Percentiles rank a stretch among this genome's conserved stretches.
Conservation (phyloP, 2,329 filamentous ascomycete genomes). For the Arthroderma sp. region DNA sequence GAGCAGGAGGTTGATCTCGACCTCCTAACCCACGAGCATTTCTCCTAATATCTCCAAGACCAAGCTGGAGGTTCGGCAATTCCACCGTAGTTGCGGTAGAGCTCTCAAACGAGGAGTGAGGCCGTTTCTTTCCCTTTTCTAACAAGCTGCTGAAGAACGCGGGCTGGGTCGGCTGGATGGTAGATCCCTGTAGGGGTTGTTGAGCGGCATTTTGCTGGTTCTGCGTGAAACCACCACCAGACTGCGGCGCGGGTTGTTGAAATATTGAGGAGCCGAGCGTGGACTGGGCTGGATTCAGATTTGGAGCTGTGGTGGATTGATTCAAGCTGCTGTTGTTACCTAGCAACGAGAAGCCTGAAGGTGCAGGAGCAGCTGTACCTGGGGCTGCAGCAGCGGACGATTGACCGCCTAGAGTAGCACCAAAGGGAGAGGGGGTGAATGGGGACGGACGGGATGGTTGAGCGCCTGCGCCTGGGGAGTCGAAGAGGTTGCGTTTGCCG, state of each 20-base stretch:
- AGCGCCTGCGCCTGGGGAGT: conserved; percentile 6
- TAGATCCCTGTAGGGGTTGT: conserved; percentile 12
- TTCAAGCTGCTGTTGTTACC: conserved; percentile 11
- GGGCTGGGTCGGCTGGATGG: conserved; percentile 32
- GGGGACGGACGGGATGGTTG: conserved; percentile 5
- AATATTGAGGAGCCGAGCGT: conserved; percentile 15
- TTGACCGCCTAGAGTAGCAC: background rate
- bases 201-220: conserved; percentile 13
- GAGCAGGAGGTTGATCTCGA: conserved; percentile 38
- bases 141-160: conserved; percentile 53
- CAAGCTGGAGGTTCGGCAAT: conserved; percentile 77
- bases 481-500: conserved; percentile 9
- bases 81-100: conserved; percentile 47
- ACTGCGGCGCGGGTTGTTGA: conserved; percentile 15
- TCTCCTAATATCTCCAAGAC: conserved; percentile 70
- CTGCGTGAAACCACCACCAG: conserved; percentile 2
- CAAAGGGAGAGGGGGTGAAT: conserved; percentile 2
- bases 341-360: conserved; percentile 19
- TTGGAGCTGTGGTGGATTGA: conserved; percentile 8
- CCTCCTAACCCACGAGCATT: conserved; percentile 67
- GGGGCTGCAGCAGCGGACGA: background rate
- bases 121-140: conserved; percentile 53
- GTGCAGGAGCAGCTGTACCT: conserved; percentile 8
- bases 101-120: conserved; percentile 42
- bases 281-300: conserved; percentile 2